These are phyloP conservation scores for Fusarium austroafricanum DNA, from an alignment of 2,329 filamentous ascomycete species.

Conservation along the genomic window DNA sequence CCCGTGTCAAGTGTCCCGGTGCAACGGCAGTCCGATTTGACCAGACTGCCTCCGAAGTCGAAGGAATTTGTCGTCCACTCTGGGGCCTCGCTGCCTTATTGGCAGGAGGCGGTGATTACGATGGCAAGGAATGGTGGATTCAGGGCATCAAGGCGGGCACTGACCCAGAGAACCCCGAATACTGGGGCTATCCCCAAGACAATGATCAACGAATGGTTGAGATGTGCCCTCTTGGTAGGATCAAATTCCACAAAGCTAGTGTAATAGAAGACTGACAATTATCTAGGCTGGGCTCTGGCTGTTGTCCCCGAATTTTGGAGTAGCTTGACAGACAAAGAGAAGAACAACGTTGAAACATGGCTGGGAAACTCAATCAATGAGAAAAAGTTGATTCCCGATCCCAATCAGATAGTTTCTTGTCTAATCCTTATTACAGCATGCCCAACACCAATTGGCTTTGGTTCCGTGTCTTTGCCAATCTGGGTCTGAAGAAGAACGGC, in stretches of 20 bases:
- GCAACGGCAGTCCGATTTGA: constrained; percentile 82
- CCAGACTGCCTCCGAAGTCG: constrained; percentile 79
- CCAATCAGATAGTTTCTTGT: too few species aligned
- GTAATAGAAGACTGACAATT: constrained; percentile 4
- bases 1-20: constrained; percentile 74
- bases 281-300: constrained; percentile 73
- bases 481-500: constrained; percentile 80
- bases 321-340: constrained; percentile 70
- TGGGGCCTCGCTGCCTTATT: constrained; percentile 80
- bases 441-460: constrained; percentile 77
- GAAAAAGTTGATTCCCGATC: constrained; percentile 66
- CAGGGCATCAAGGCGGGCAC: constrained; percentile 78
- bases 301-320: constrained; percentile 76
- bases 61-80: constrained; percentile 79
- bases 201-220: constrained; percentile 88
- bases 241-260: neutral
- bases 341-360: constrained; percentile 76
- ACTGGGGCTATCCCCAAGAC: constrained; percentile 81
- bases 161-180: constrained; percentile 75
- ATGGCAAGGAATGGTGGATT: constrained; percentile 71
- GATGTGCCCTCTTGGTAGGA: constrained; percentile 77
- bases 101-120: constrained; percentile 74
- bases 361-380: constrained; percentile 80
- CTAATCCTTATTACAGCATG: constrained; percentile 65
- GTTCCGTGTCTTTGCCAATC: constrained; percentile 87